phyloP scores from a whole-genome alignment of 2,329 filamentous ascomycete genomes.

The Colletotrichum musae region DNA sequence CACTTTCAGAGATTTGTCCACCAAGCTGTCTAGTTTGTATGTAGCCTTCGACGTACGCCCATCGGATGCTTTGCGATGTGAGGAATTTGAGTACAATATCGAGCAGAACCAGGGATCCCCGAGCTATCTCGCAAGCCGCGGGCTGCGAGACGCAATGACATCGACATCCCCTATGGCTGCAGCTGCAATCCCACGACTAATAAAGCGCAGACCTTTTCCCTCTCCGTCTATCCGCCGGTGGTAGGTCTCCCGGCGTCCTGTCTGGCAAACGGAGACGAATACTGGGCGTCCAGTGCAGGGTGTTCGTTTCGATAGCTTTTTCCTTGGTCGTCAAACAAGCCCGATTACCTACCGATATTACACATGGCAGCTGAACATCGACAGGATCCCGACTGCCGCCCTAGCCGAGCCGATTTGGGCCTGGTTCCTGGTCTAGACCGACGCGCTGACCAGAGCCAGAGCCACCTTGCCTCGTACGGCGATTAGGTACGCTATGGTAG shows the following conservation, averaged over 20 bases:
- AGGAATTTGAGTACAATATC: background rate
- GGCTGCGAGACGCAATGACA: background rate
- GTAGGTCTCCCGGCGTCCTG: background rate
- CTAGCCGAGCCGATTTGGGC: background rate
- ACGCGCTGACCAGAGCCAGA: background rate
- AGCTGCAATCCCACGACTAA: slow-evolving; percentile 23
- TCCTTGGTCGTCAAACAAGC: too few relatives aligned
- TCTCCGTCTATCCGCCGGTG: background rate
- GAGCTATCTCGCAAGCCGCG: slow-evolving; percentile 18
- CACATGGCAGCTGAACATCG: too few relatives aligned
- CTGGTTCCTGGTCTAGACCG: background rate
- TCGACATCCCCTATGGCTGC: slow-evolving; percentile 9
- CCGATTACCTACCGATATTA: too few relatives aligned
- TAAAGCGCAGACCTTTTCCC: slow-evolving; percentile 10
- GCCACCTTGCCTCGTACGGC: background rate
- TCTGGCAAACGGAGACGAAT: too few relatives aligned
- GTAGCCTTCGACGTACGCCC: background rate
- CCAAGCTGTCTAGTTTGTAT: background rate
- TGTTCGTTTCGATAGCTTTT: too few relatives aligned
- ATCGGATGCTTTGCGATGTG: background rate
- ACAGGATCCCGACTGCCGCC: too few relatives aligned
- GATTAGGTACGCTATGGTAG: too few relatives aligned
- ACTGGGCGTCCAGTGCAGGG: too few relatives aligned
- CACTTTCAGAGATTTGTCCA: background rate
- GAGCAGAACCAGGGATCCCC: background rate